These are phyloP conservation scores for Fusarium austroafricanum DNA, from an alignment of 2,329 filamentous ascomycete genomes.

Conservation along the genomic window DNA sequence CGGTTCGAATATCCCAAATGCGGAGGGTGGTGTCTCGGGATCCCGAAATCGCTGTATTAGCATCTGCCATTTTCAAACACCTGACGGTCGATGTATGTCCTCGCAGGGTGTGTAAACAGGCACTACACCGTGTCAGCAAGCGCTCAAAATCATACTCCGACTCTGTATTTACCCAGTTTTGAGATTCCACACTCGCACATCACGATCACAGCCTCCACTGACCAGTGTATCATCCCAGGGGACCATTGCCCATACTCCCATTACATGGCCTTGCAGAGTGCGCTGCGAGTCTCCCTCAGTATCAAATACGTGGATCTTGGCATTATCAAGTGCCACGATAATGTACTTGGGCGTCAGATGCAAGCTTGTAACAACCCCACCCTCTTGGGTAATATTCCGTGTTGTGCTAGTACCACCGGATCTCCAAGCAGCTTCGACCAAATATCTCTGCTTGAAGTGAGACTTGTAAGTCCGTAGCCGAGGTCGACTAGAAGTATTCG, in stretches of 20 bases:
- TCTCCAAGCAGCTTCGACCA: constrained; percentile 97
- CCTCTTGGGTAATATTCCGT: constrained; percentile 93
- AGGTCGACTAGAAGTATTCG: constrained; percentile 52
- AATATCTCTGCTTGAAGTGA: constrained; percentile 96
- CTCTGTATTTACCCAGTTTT: constrained; percentile 77
- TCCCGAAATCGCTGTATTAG: constrained; percentile 93
- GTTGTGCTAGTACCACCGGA: constrained; percentile 87
- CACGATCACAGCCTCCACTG: constrained; percentile 94
- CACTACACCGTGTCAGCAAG: constrained; percentile 58
- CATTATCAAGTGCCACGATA: constrained; percentile 96
- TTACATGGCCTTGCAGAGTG: constrained; percentile 93
- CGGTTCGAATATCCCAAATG: constrained; percentile 93
- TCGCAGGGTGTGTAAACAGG: constrained; percentile 83
- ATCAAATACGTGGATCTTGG: constrained; percentile 98
- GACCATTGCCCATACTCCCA: constrained; percentile 99
- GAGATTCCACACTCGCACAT: constrained; percentile 97
- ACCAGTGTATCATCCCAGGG: constrained; percentile 96
- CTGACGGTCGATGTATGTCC: constrained; percentile 97
- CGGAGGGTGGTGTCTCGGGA: constrained; percentile 94
- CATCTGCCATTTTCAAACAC: constrained; percentile 97
- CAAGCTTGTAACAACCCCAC: constrained; percentile 94
- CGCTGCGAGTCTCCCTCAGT: constrained; percentile 88
- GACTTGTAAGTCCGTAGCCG: constrained; percentile 89
- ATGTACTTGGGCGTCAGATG: constrained; percentile 97
- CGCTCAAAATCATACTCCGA: not conserved